Evolutionary conservation across 768 basidiomycete genomes (phyloP), one percentile per base, ranked within the genome.

Genomic region (Lactarius tabidus): DNA sequence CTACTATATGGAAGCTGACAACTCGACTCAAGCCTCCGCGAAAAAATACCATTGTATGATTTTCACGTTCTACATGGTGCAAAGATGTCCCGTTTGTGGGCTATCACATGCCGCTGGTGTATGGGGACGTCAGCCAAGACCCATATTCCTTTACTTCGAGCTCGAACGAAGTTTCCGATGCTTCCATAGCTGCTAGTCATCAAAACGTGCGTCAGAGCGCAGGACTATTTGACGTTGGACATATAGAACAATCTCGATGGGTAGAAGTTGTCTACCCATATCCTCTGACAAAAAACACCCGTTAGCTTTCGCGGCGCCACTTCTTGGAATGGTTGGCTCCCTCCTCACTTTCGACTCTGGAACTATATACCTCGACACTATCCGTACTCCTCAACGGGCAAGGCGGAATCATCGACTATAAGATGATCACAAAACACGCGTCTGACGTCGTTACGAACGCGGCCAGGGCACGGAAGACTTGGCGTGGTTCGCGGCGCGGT

Each of bases 11-110:
- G 48, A 28, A 51, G 26, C 48, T 57, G 23, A 53, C 23, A 39
- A 23, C 8, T 23, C 33, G 43, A 20, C 38, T 26, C n/a, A n/a
- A 62, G 65, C 8, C 51, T n/a, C 76, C 86, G 36, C 74, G 69
- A 62, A 85, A 83, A n/a, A 72, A 98, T 95, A 0, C 84, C 85
- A 0, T 80, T 98, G 5, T 93, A 95, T 71, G 92, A 95, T 72
- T 95, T 95, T 73, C 95, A 99, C 74, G 74, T 91, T 54, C 74
- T 86, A 66, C 80, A 90, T 74, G 88, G 82, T 20, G 96, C 89
- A 1, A 95, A 95, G 77, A 95, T 98, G 93, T 97, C 0, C 89
- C 93, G 0, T 99, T 98, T 75, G 97, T 93, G 2, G 96, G 96
- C 7, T 98, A 87, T 76, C 84, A 86, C 6, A 99, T 99, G 96